Base-by-base conservation (phyloP, 2,329 filamentous ascomycete genomes). In the Sphaerulina musiva region DNA sequence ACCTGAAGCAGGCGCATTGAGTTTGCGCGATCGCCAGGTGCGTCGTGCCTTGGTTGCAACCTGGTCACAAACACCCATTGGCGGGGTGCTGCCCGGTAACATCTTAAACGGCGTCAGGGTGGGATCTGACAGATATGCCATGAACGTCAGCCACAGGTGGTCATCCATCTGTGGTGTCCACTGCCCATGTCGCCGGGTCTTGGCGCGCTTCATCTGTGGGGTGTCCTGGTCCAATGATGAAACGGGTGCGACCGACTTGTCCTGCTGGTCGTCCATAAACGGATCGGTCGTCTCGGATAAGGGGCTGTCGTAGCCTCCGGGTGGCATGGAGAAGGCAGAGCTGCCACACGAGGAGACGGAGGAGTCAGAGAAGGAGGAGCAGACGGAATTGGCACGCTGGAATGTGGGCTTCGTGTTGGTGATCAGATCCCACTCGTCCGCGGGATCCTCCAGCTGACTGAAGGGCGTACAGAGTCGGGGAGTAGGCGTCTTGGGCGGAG, bases 101-200 rank as follows among this genome's bases (percentile, higher is more conserved):
- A 81, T 82, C 64, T 85, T 85, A 74, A 85, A 85, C 0, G 82
- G 82, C 1, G 82, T 85, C 46, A 84, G 77, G 3, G 79, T 81
- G 17, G 82, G 82, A 66, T 85, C 81, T 57, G 82, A 80, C n/a
- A 85, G 72, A 65, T 84, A 84, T 50, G 77, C 74, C 70, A 83
- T 80, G 68, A 84, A 85, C 7, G 80, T 82, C 65, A 81, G 79
- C 82, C 82, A 84, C 32, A 85, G 69, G 64, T 85, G 82, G 53
- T 80, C 76, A 64, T 85, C 82, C 81, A 84, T 84, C 48, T 82
- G 80, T 42, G 77, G 71, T 4, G 78, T 83, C 78, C 82, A 85
- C 40, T 69, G 73, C 5, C 69, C 66, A 64, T 63, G 65, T 43
- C 68, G 70, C 48, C 68, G 69, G 36, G 72, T 67, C 64, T 73